Evolutionary conservation across 2,329 filamentous ascomycete genomes (phyloP).

Genomic region (Bipolaris bicolor): DNA sequence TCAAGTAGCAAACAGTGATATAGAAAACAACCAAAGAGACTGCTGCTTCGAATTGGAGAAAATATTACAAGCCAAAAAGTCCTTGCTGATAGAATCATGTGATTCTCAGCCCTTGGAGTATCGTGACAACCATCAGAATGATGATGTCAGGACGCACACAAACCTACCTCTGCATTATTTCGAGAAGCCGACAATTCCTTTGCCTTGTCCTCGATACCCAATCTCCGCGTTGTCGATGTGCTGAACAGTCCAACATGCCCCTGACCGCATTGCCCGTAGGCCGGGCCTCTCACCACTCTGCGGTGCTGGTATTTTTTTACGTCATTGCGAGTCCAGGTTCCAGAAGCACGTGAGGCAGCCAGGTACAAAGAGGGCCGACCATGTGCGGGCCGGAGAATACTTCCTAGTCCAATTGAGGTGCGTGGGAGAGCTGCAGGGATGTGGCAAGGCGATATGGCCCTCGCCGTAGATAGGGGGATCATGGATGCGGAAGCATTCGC

Average conservation of each 20-base stretch:
- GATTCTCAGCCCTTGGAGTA: not conserved
- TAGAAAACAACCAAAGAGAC: not conserved
- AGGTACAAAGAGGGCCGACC: conserved; percentile 26
- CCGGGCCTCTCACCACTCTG: not conserved
- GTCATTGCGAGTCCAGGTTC: conserved; percentile 25
- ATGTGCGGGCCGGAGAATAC: conserved; percentile 17
- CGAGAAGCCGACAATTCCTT: conserved; percentile 4
- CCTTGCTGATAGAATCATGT: not conserved
- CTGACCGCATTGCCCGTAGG: conserved; percentile 5
- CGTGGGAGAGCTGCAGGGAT: conserved; percentile 13
- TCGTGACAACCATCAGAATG: not conserved
- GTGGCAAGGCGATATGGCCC: conserved; percentile 20
- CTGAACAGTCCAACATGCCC: conserved; percentile 24
- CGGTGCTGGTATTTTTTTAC: conserved; percentile 7
- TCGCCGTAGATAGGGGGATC: conserved; percentile 24
- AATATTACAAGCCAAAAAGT: not conserved
- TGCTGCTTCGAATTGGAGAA: not conserved
- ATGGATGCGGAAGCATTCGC: conserved; percentile 15
- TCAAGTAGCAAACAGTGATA: not conserved
- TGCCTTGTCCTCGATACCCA: conserved; percentile 18
- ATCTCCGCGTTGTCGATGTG: conserved; percentile 21
- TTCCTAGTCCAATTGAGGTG: conserved; percentile 14
- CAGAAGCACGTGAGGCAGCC: conserved; percentile 42
- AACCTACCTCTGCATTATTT: conserved; percentile 24
- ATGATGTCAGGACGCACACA: too few species aligned